Conservation (phyloP, 257 asterid species). For the Nicotiana otophora region DNA sequence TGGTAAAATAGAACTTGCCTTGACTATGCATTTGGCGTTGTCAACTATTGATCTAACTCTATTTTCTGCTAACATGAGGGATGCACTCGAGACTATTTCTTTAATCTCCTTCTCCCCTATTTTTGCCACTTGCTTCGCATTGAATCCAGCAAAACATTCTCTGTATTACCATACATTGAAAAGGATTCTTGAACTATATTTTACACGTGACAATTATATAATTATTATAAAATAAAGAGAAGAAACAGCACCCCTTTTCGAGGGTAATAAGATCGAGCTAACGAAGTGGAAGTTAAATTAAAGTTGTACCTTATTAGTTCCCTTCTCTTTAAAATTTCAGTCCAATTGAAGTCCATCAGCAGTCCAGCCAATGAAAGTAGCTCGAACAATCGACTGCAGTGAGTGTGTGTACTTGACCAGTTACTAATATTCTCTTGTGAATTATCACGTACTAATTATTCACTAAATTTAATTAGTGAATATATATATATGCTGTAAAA, state of each 20-base stretch:
- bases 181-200: not conserved
- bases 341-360: slow-evolving; percentile 94
- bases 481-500: not conserved
- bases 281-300: not conserved
- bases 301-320: slow-evolving; percentile 47
- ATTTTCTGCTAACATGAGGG: slow-evolving; percentile 53
- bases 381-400: slow-evolving; percentile 68
- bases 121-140: slow-evolving; percentile 53
- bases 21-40: slow-evolving; percentile 72
- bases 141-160: slow-evolving; percentile 65
- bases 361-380: slow-evolving; percentile 82
- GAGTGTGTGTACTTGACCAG: not conserved
- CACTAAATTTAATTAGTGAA: too few species aligned
- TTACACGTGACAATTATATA: not conserved
- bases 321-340: slow-evolving; percentile 69
- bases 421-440: not conserved
- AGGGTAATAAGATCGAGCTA: not conserved
- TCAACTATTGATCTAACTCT: slow-evolving; percentile 74
- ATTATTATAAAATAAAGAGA: not conserved
- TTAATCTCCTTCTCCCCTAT: slow-evolving; percentile 70
- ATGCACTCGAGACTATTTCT: slow-evolving; percentile 42
- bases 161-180: slow-evolving; percentile 20
- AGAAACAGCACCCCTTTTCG: too few species aligned
- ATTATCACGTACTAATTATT: too few species aligned
- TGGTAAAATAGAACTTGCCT: slow-evolving; percentile 27